Conservation (phyloP, 2,329 filamentous ascomycete genomes). For the Fusarium hostae region DNA sequence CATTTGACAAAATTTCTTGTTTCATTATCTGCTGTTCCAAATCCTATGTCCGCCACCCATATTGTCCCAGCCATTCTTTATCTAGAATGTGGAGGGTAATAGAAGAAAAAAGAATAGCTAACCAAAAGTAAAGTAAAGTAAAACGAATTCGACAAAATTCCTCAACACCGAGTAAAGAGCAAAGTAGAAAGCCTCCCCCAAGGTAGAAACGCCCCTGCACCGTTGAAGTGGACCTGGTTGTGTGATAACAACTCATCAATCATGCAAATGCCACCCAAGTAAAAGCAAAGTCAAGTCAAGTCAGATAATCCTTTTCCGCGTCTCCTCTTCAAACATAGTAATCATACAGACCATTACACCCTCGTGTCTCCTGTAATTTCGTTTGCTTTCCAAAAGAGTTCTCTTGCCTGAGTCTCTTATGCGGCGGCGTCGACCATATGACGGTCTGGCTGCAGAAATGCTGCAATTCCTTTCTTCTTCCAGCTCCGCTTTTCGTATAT, state of each 20-base stretch:
- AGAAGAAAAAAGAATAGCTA: constrained; percentile 2
- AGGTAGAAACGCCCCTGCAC: constrained; percentile 22
- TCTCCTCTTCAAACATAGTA: constrained; percentile 11
- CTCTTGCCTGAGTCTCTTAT: constrained; percentile 16
- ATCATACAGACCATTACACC: constrained; percentile 38
- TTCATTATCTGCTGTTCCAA: constrained; percentile 17
- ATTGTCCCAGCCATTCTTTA: constrained; percentile 1
- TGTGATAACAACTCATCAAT: constrained; percentile 26
- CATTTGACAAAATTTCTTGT: constrained; percentile 2
- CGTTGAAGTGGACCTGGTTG: constrained; percentile 10
- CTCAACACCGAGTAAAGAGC: constrained; percentile 10
- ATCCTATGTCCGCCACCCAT: constrained; percentile 14
- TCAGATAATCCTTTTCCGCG: constrained; percentile 4
- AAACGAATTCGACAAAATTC: not conserved
- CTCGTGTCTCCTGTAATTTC: constrained; percentile 2
- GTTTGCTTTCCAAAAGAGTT: constrained; percentile 14
- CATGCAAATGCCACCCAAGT: constrained; percentile 23
- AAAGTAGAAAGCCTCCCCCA: not conserved
- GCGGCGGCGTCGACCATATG: constrained; percentile 8
- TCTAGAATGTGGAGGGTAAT: constrained; percentile 9
- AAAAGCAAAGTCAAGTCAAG: not conserved
- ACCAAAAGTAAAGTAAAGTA: not conserved
- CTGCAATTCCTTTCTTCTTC: constrained; percentile 23
- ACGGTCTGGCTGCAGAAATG: constrained; percentile 14
- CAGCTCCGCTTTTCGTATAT: constrained; percentile 24